Evolutionary conservation across 2,329 filamentous ascomycete genomes (phyloP).

Genomic region (Exophiala calicioides): DNA sequence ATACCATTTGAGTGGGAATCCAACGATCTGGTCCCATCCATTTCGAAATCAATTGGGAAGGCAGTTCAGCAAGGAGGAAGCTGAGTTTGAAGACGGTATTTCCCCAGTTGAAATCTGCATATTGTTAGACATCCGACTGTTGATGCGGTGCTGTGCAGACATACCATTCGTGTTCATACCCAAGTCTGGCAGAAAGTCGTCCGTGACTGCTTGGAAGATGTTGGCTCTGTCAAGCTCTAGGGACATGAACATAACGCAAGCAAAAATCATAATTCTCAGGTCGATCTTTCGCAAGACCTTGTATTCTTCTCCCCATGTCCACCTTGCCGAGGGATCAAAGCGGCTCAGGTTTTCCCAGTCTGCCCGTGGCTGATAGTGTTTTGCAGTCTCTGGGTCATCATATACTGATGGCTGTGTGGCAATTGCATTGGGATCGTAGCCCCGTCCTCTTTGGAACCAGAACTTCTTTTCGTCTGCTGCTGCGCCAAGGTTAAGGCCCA

Average conservation of each 20-base stretch:
- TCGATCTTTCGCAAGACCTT: constrained; percentile 30
- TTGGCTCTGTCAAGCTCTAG: constrained; percentile 66
- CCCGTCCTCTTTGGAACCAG: constrained; percentile 35
- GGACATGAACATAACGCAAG: constrained; percentile 60
- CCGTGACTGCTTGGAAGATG: constrained; percentile 60
- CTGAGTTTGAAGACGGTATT: constrained; percentile 56
- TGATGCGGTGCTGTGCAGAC: background rate
- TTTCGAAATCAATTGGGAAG: constrained; percentile 60
- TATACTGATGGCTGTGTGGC: constrained; percentile 47
- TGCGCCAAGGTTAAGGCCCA: constrained; percentile 23
- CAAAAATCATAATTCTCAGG: constrained; percentile 34
- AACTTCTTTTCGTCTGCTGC: constrained; percentile 32
- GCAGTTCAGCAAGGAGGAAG: constrained; percentile 59
- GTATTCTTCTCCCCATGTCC: constrained; percentile 34
- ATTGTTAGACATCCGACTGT: constrained; percentile 10
- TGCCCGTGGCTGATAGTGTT: constrained; percentile 35
- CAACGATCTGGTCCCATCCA: constrained; percentile 61
- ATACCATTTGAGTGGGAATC: constrained; percentile 61
- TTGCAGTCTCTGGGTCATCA: constrained; percentile 45
- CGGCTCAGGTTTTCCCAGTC: constrained; percentile 43
- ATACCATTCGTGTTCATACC: constrained; percentile 50
- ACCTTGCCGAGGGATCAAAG: constrained; percentile 36
- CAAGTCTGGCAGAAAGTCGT: constrained; percentile 57
- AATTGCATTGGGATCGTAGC: constrained; percentile 33
- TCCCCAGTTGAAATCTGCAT: constrained; percentile 52